Percentiles rank a stretch among this genome's conserved stretches.
phyloP scores from a whole-genome alignment of 495 filamentous ascomycete genomes.

The Wilcoxina mikolae region DNA sequence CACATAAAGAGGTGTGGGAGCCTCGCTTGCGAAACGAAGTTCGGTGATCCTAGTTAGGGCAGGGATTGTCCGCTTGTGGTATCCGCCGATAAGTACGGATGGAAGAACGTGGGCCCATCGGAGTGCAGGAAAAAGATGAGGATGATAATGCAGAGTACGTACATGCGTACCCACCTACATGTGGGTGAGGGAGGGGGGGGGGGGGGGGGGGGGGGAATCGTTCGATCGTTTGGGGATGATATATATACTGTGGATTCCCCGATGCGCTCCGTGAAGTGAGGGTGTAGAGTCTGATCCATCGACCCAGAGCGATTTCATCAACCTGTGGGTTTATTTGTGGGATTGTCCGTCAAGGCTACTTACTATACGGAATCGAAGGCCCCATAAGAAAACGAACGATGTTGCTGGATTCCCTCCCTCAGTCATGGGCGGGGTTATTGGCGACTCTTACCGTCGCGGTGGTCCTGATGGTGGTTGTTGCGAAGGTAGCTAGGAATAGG shows the following conservation, averaged over 20 bases:
- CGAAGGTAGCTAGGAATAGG: slow-evolving; percentile 23
- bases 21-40: background rate
- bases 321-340: background rate
- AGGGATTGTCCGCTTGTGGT: background rate
- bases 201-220: background rate
- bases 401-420: slow-evolving; percentile 12
- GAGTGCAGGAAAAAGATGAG: no score
- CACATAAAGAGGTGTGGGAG: background rate
- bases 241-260: background rate
- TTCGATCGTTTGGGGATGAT: background rate
- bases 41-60: background rate
- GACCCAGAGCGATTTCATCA: background rate
- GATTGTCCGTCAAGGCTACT: background rate
- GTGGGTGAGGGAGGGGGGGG: background rate
- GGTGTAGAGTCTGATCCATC: background rate
- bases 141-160: background rate
- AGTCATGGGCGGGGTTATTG: background rate
- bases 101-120: no score
- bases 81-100: no score
- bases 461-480: slow-evolving; percentile 9
- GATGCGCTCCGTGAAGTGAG: background rate
- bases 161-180: background rate
- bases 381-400: slow-evolving; percentile 3
- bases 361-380: background rate
- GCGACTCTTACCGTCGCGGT: slow-evolving; percentile 2